A percentile compares a stretch with the other conserved stretches of the same genome.
phyloP scores from a whole-genome alignment of 2,329 filamentous ascomycete species.

The Aureobasidium sp. region DNA sequence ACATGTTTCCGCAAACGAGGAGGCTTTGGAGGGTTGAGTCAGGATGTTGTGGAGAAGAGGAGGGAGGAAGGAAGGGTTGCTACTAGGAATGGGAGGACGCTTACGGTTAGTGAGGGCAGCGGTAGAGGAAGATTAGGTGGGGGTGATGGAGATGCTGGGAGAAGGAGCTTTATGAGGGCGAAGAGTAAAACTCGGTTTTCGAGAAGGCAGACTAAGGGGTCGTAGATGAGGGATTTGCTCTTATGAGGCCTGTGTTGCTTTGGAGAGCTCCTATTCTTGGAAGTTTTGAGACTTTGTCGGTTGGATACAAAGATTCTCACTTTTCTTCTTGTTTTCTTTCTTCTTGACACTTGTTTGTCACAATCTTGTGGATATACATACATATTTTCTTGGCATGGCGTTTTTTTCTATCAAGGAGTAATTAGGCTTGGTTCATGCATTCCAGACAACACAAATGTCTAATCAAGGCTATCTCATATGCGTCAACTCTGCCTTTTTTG shows the following conservation, averaged over 20 bases:
- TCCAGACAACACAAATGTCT: too few relatives aligned
- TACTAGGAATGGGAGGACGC: conserved; percentile 15
- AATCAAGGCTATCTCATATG: too few relatives aligned
- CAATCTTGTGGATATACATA: neutral
- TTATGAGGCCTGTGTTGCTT: neutral
- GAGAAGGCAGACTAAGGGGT: conserved; percentile 2
- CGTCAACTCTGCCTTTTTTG: too few relatives aligned
- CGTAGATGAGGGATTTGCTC: neutral
- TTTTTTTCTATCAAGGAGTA: neutral
- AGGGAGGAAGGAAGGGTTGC: conserved; percentile 51
- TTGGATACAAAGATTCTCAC: neutral
- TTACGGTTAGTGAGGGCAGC: neutral
- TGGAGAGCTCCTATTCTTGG: neutral
- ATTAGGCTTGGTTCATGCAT: too few relatives aligned
- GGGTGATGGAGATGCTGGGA: neutral
- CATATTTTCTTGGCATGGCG: neutral
- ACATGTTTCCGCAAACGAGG: conserved; percentile 62
- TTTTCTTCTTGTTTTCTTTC: neutral
- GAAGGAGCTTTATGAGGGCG: conserved; percentile 12
- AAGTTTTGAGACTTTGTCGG: too few relatives aligned
- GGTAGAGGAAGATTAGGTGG: neutral
- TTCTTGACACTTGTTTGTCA: neutral
- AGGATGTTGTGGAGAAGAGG: conserved; percentile 70
- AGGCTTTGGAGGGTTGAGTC: conserved; percentile 72
- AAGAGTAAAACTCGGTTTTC: conserved; percentile 10